Conservation (phyloP, 257 asterid genomes). For the Solanum boliviense region DNA sequence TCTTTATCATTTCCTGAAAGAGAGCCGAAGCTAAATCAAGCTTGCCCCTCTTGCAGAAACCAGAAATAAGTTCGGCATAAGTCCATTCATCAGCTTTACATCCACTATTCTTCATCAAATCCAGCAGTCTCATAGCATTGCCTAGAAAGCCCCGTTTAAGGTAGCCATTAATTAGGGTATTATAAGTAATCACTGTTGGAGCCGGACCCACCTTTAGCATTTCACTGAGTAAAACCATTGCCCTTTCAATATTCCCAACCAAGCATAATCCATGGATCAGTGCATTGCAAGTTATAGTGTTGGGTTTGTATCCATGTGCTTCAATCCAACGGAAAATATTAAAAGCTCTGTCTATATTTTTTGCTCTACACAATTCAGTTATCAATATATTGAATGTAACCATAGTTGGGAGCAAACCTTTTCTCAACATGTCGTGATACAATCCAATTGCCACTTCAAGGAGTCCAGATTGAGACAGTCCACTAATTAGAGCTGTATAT, state of each 20-base stretch:
- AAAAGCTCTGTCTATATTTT: constrained; percentile 37
- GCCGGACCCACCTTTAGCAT: constrained; percentile 66
- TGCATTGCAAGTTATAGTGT: constrained; percentile 52
- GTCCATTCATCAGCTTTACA: constrained; percentile 69
- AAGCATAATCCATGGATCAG: constrained; percentile 64
- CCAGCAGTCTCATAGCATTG: constrained; percentile 72
- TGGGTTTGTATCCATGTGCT: constrained; percentile 33
- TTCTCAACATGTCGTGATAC: constrained; percentile 73
- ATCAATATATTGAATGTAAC: constrained; percentile 71
- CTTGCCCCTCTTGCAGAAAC: constrained; percentile 50
- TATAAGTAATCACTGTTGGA: constrained; percentile 63
- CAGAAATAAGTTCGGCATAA: constrained; percentile 70
- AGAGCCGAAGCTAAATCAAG: constrained; percentile 49
- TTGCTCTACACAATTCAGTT: constrained; percentile 40
- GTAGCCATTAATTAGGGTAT: constrained; percentile 65
- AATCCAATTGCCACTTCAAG: constrained; percentile 68
- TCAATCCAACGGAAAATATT: constrained; percentile 56
- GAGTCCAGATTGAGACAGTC: constrained; percentile 48
- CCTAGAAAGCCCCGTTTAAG: constrained; percentile 33
- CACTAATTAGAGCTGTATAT: constrained; percentile 74
- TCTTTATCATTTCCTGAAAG: constrained; percentile 63
- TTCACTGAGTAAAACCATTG: constrained; percentile 59
- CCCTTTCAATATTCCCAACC: constrained; percentile 49
- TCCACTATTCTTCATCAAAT: constrained; percentile 71
- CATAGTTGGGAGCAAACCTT: constrained; percentile 57